These are phyloP conservation scores for Rhodotorula sp. DNA, from an alignment of 1,284 basidiomycete species.

Conservation along the genomic window DNA sequence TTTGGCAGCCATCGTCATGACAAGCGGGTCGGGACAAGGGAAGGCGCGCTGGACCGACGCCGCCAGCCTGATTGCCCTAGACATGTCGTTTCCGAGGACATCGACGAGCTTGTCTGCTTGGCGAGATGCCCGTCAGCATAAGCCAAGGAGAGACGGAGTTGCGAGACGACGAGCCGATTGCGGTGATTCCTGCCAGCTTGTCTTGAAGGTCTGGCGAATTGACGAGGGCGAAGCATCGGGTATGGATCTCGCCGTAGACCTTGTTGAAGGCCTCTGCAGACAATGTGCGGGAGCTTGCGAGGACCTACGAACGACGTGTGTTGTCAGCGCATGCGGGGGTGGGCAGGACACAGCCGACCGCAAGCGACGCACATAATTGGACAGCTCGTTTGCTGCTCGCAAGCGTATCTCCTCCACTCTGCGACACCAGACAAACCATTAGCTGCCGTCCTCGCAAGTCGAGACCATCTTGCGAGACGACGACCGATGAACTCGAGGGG, in stretches of 20 bases:
- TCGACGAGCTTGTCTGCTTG: constrained; percentile 40
- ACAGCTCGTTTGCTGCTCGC: constrained; percentile 35
- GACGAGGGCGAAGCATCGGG: constrained; percentile 41
- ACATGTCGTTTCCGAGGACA: constrained; percentile 45
- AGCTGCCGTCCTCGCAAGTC: background rate
- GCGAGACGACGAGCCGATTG: constrained; percentile 39
- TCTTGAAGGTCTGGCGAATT: constrained; percentile 45
- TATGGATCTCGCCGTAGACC: constrained; percentile 39
- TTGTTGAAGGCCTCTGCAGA: constrained; percentile 43
- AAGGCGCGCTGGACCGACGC: constrained; percentile 47
- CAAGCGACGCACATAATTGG: constrained; percentile 19
- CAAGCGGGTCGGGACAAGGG: constrained; percentile 46
- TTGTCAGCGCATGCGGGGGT: constrained; percentile 2
- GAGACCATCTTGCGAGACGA: background rate
- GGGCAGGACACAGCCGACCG: background rate
- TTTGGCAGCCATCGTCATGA: constrained; percentile 48
- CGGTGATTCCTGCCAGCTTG: constrained; percentile 45
- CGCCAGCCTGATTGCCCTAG: constrained; percentile 45
- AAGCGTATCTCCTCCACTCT: constrained; percentile 31
- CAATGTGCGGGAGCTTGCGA: constrained; percentile 37
- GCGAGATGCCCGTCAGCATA: background rate
- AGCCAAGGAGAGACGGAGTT: no score
- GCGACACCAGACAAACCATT: background rate
- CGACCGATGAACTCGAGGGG: background rate
- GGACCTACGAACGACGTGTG: constrained; percentile 5